Percentiles rank a stretch among this genome's conserved stretches.
phyloP scores from a whole-genome alignment of 2,329 filamentous ascomycete species.

The Macroventuria anomochaeta region DNA sequence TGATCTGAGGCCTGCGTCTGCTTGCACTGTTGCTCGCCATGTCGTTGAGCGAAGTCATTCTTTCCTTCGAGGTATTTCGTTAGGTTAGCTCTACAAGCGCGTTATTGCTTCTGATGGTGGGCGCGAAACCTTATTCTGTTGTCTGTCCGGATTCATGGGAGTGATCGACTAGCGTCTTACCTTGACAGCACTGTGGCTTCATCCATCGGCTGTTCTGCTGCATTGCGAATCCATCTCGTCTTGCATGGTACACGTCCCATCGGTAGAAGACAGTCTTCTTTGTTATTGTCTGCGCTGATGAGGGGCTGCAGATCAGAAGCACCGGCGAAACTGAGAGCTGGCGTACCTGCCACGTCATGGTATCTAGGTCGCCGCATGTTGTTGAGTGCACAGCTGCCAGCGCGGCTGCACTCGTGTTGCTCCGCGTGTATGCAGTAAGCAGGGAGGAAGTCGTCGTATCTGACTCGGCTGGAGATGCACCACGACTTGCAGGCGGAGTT shows the following conservation, averaged over 20 bases:
- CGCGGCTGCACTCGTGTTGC: not conserved
- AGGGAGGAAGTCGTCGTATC: not conserved
- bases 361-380: not conserved
- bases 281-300: not conserved
- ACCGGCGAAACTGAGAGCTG: not conserved
- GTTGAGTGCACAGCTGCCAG: not conserved
- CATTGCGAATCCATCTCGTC: not conserved
- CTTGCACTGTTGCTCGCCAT: not conserved
- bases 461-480: not conserved
- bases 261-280: not conserved
- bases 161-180: not conserved
- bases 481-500: not conserved
- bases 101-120: not conserved
- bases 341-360: not conserved
- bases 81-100: not conserved
- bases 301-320: not conserved
- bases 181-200: not conserved
- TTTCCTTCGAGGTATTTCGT: not conserved
- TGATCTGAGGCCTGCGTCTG: not conserved
- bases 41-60: not conserved
- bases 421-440: not conserved
- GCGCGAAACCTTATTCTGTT: not conserved
- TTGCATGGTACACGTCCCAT: not conserved
- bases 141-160: not conserved
- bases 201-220: not conserved